phyloP scores from a whole-genome alignment of 2,329 filamentous ascomycete species.

The Neonectria ditissima region DNA sequence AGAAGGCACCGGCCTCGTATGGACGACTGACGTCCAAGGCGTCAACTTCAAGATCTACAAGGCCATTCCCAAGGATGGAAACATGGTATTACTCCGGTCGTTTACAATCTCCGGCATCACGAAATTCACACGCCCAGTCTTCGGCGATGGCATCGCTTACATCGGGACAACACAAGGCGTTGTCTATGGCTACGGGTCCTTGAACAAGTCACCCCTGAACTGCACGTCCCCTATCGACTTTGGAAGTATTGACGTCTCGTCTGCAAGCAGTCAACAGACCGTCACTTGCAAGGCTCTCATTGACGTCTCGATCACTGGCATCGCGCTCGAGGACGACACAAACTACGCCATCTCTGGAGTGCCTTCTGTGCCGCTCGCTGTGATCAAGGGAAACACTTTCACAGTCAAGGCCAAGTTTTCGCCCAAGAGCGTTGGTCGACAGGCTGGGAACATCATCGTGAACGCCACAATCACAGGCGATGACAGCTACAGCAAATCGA shows the following conservation, averaged over 20 bases:
- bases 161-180: constrained; percentile 63
- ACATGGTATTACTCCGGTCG: constrained; percentile 60
- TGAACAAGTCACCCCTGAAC: constrained; percentile 65
- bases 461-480: constrained; percentile 59
- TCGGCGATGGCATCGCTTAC: constrained; percentile 67
- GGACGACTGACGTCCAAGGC: constrained; percentile 68
- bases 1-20: constrained; percentile 66
- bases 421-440: constrained; percentile 55
- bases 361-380: constrained; percentile 46
- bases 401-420: constrained; percentile 58
- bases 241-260: constrained; percentile 57
- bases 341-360: constrained; percentile 53
- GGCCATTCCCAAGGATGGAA: constrained; percentile 60
- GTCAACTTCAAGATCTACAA: constrained; percentile 64
- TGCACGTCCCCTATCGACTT: constrained; percentile 64
- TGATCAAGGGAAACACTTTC: constrained; percentile 54
- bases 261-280: constrained; percentile 38
- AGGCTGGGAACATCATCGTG: constrained; percentile 61
- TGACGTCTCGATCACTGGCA: constrained; percentile 54
- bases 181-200: constrained; percentile 67
- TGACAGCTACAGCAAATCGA: constrained; percentile 59
- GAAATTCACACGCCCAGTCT: constrained; percentile 69
- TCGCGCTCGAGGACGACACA: constrained; percentile 50
- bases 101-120: constrained; percentile 64
- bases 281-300: constrained; percentile 63